Percentiles rank a stretch among this genome's conserved stretches.
These are phyloP conservation scores for Skeletonema costatum DNA, from an alignment of 108 stramenopile genomes.

Conservation along the genomic window DNA sequence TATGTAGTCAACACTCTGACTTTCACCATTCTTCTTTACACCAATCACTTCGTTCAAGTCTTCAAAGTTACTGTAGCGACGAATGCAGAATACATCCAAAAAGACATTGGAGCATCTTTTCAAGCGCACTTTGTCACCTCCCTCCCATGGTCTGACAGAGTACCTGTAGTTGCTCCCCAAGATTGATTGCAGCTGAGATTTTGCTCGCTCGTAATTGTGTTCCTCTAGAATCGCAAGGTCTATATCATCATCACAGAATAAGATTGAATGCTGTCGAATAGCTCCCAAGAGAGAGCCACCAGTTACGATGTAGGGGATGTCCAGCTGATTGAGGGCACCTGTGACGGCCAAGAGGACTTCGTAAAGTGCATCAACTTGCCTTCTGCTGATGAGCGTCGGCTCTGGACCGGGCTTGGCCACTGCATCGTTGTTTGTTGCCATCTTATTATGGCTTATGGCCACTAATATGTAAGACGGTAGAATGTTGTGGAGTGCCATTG, in stretches of 20 bases:
- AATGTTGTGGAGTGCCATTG: too few species aligned
- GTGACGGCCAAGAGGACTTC: constrained; percentile 41
- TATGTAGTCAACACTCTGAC: constrained; percentile 52
- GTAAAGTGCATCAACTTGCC: constrained; percentile 65
- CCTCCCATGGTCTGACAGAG: constrained; percentile 63
- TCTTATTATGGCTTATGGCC: too few species aligned
- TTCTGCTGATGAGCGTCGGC: constrained; percentile 53
- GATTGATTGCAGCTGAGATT: constrained; percentile 31
- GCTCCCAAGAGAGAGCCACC: constrained; percentile 77
- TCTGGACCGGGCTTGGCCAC: constrained; percentile 53
- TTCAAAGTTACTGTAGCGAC: constrained; percentile 43
- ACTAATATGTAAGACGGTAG: too few species aligned
- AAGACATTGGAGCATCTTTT: constrained; percentile 56
- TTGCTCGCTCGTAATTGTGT: constrained; percentile 41
- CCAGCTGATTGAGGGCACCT: constrained; percentile 42
- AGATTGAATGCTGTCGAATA: constrained; percentile 69
- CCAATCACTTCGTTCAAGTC: constrained; percentile 53
- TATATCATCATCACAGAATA: constrained; percentile 85
- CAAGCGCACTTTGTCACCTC: constrained; percentile 65
- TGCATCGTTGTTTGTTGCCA: background rate
- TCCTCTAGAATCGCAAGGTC: constrained; percentile 71
- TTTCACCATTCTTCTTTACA: constrained; percentile 62
- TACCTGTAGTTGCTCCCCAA: constrained; percentile 48
- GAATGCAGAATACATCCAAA: constrained; percentile 65
- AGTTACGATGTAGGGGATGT: constrained; percentile 61